Conservation (phyloP, 345 rosid genomes). For the Syzygium jambos region DNA sequence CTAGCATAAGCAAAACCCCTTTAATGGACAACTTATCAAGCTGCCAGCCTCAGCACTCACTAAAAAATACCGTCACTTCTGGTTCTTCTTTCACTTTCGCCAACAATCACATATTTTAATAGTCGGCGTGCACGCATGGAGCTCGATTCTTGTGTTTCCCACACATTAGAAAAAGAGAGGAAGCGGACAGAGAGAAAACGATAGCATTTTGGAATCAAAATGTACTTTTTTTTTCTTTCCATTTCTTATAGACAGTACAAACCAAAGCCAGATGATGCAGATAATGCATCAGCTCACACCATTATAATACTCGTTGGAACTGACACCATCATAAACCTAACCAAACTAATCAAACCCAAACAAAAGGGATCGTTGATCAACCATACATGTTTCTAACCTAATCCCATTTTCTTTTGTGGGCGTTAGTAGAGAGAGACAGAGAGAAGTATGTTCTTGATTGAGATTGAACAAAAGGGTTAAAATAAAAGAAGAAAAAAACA, state of each 20-base stretch:
- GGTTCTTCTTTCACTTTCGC: not conserved
- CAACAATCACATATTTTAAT: not conserved
- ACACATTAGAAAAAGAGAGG: not conserved
- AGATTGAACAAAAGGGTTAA: not conserved
- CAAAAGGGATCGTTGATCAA: not conserved
- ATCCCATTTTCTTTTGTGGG: not conserved
- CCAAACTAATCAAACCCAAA: not conserved
- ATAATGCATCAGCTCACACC: slow-evolving; percentile 18
- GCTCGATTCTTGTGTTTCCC: not conserved
- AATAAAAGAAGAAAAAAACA: not conserved
- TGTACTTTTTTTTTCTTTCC: not conserved
- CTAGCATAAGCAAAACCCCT: not conserved
- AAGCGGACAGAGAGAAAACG: not conserved
- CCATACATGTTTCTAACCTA: not conserved
- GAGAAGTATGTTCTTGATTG: not conserved
- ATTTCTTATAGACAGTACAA: not conserved
- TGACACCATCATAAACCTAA: not conserved
- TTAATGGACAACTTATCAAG: not conserved
- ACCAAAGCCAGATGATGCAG: slow-evolving; percentile 7
- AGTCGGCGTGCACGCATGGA: slow-evolving; percentile 1
- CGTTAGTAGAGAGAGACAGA: not conserved
- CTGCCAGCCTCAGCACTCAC: not conserved
- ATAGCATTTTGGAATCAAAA: not conserved
- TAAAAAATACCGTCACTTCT: not conserved
- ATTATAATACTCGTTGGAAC: not conserved